phyloP scores from a whole-genome alignment of 495 filamentous ascomycete species.

The Penicillium psychrofluorescens region DNA sequence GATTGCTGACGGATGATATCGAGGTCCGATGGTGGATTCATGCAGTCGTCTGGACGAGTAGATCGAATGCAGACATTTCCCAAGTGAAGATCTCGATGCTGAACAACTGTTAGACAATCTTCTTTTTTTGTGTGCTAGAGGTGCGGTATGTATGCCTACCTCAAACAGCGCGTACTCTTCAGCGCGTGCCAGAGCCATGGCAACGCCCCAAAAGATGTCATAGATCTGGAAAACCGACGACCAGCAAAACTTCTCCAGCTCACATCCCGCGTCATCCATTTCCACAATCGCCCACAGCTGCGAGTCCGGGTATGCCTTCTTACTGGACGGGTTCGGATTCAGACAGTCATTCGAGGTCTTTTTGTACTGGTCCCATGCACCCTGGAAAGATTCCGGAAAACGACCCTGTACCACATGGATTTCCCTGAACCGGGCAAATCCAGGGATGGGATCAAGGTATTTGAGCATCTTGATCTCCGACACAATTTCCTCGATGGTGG shows the following conservation, averaged over 20 bases:
- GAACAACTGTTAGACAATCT: neutral
- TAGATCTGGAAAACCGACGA: conserved; percentile 56
- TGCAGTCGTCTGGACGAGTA: conserved; percentile 27
- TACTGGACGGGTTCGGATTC: conserved; percentile 59
- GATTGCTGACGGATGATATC: conserved; percentile 21
- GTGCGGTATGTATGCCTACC: conserved; percentile 25
- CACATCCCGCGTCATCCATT: conserved; percentile 77
- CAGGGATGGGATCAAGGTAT: conserved; percentile 68
- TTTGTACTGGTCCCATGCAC: conserved; percentile 58
- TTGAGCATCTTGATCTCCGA: conserved; percentile 70
- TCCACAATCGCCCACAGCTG: conserved; percentile 79
- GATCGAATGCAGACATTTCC: conserved; percentile 74
- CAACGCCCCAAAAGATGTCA: conserved; percentile 80
- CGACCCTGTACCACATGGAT: conserved; percentile 66
- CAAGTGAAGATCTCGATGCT: conserved; percentile 82
- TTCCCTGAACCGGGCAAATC: conserved; percentile 87
- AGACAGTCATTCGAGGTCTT: conserved; percentile 52
- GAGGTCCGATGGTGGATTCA: conserved; percentile 23
- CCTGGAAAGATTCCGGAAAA: conserved; percentile 52
- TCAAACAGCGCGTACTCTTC: conserved; percentile 72
- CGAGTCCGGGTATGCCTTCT: conserved; percentile 50
- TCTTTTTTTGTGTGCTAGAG: too few species aligned
- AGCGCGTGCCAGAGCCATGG: conserved; percentile 67
- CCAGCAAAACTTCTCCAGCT: conserved; percentile 58
- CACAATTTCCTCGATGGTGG: conserved; percentile 46